phyloP scores from a whole-genome alignment of 1,284 basidiomycete species.

The Ganoderma leucocontextum region DNA sequence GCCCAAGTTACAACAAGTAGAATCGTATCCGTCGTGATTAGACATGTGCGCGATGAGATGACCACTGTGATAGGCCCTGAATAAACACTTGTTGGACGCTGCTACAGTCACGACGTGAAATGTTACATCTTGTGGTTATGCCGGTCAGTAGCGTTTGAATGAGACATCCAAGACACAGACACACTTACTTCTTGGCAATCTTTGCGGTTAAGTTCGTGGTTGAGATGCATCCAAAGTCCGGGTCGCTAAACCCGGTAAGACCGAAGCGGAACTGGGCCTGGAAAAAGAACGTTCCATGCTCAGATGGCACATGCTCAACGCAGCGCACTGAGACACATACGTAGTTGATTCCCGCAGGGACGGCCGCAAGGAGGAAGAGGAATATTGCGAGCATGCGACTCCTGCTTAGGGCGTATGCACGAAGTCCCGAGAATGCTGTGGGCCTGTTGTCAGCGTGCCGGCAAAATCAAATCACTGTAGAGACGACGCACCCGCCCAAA shows the following conservation, averaged over 20 bases:
- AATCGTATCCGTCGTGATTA: slow-evolving; percentile 11
- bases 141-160: background rate
- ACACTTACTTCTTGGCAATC: background rate
- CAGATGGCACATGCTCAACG: too few relatives aligned
- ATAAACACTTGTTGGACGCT: background rate
- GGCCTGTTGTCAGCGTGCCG: too few relatives aligned
- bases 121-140: background rate
- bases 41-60: slow-evolving; percentile 12
- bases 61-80: background rate
- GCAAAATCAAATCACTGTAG: too few relatives aligned
- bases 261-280: background rate
- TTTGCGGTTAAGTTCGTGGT: background rate
- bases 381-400: background rate
- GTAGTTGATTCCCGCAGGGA: slow-evolving; percentile 7
- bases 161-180: background rate
- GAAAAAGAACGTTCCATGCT: background rate
- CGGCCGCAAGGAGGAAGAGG: background rate
- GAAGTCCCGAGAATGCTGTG: slow-evolving; percentile 16
- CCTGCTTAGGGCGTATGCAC: slow-evolving; percentile 8
- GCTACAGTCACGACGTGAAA: background rate
- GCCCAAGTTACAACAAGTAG: slow-evolving; percentile 13
- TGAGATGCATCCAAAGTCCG: background rate
- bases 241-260: background rate
- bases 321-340: background rate
- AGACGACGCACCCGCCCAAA: slow-evolving; percentile 9